These are phyloP conservation scores for Cucumis hystrix DNA, from an alignment of 306 rosid species.

Conservation along the genomic window DNA sequence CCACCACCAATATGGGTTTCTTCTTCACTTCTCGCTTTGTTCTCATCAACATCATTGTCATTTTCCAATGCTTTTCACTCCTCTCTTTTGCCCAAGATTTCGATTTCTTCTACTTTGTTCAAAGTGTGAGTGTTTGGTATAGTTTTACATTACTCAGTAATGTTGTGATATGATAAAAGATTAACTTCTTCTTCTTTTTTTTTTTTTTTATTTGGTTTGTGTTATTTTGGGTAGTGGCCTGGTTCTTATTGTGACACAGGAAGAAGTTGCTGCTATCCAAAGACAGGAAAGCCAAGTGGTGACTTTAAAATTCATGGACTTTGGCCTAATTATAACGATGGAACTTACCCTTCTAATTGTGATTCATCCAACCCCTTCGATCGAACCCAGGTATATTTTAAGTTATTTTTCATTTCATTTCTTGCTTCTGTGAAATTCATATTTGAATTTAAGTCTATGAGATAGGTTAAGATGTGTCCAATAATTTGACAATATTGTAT, in stretches of 20 bases:
- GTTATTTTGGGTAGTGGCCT: conserved; percentile 46
- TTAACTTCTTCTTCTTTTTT: not conserved
- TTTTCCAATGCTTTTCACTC: conserved; percentile 27
- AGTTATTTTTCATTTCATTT: no score
- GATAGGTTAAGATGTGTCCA: no score
- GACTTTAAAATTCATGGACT: conserved; percentile 78
- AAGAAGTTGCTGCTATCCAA: conserved; percentile 67
- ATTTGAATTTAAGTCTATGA: no score
- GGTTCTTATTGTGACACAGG: conserved; percentile 69
- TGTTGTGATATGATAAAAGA: no score
- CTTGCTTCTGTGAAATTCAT: no score
- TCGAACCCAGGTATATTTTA: conserved; percentile 24
- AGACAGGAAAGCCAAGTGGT: conserved; percentile 51
- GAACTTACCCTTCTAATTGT: conserved; percentile 23
- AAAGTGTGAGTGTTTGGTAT: conserved; percentile 17
- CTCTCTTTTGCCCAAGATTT: conserved; percentile 29
- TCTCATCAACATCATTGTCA: conserved; percentile 12
- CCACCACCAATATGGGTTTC: not conserved
- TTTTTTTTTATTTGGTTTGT: no score
- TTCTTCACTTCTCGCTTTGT: not conserved
- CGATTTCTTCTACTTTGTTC: conserved; percentile 72
- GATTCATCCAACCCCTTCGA: conserved; percentile 40
- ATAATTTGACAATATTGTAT: no score
- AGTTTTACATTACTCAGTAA: no score
- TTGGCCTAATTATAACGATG: conserved; percentile 60